Evolutionary conservation across 192 early-diverging fungal species (phyloP).

Genomic region (Coemansia sp.): DNA sequence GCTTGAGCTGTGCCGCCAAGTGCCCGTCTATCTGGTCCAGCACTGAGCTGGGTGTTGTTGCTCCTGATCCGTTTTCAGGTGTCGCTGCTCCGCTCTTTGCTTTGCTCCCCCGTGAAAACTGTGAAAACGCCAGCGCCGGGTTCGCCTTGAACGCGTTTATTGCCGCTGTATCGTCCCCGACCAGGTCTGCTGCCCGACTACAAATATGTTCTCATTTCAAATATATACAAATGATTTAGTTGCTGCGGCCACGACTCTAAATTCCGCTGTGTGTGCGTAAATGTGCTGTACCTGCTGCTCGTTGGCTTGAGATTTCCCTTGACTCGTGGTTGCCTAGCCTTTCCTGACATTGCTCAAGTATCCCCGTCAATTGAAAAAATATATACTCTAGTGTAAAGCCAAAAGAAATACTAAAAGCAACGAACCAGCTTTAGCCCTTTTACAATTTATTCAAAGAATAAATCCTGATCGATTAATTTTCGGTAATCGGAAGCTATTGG

Average conservation of each 20-base stretch:
- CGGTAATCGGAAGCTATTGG: no score
- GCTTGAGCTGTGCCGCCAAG: conserved; percentile 75
- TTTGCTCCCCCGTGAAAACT: conserved; percentile 56
- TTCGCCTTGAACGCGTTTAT: conserved; percentile 54
- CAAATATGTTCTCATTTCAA: not conserved
- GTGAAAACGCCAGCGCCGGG: conserved; percentile 65
- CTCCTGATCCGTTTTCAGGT: not conserved
- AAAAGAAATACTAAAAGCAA: no score
- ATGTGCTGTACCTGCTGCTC: conserved; percentile 70
- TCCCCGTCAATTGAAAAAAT: not conserved
- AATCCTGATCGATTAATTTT: no score
- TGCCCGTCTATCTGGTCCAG: conserved; percentile 60
- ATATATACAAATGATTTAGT: not conserved
- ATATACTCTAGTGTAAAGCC: not conserved
- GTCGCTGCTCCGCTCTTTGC: not conserved
- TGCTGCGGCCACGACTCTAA: not conserved
- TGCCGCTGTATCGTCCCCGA: conserved; percentile 36
- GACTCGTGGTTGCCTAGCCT: conserved; percentile 64
- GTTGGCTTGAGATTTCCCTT: conserved; percentile 86
- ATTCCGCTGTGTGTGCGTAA: not conserved
- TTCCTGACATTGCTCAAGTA: conserved; percentile 31
- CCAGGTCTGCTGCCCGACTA: conserved; percentile 47
- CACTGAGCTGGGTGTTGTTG: conserved; percentile 8
- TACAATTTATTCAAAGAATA: no score
- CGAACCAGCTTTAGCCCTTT: no score